phyloP scores from a whole-genome alignment of 768 basidiomycete species.

The Pleurotus salmoneostramineus region DNA sequence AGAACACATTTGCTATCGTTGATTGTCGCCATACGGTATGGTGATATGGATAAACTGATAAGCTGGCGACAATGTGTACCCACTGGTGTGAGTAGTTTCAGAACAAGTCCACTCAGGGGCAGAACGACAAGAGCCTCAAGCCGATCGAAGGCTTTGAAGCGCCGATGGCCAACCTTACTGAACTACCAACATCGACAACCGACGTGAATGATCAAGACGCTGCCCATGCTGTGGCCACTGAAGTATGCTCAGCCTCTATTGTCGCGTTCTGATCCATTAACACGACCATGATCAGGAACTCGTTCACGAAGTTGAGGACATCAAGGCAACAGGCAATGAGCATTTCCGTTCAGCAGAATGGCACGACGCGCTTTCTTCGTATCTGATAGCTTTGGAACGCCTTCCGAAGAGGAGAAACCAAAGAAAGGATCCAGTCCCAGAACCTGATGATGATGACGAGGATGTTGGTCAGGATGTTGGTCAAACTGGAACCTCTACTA shows the following conservation, averaged over 20 bases:
- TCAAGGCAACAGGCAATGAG: conserved; percentile 76
- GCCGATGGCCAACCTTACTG: too few relatives aligned
- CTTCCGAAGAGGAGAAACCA: conserved; percentile 47
- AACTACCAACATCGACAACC: too few relatives aligned
- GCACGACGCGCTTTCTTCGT: conserved; percentile 67
- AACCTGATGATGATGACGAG: conserved; percentile 2
- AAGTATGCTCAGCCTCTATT: background rate
- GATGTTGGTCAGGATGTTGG: background rate
- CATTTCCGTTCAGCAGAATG: conserved; percentile 63
- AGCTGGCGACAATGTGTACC: background rate
- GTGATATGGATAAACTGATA: too few relatives aligned
- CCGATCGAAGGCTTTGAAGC: too few relatives aligned
- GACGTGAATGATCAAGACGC: conserved; percentile 1
- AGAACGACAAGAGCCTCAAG: too few relatives aligned
- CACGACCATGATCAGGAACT: conserved; percentile 28
- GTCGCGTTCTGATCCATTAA: background rate
- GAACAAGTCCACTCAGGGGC: background rate
- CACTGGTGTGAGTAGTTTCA: background rate
- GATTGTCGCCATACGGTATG: conserved; percentile 4
- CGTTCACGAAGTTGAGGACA: conserved; percentile 49
- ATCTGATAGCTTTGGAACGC: conserved; percentile 62
- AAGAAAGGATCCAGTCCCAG: background rate
- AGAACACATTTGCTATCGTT: conserved; percentile 19
- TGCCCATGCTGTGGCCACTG: background rate
- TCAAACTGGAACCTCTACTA: background rate